These are phyloP conservation scores for Penicillium sumatraense DNA, from an alignment of 2,329 filamentous ascomycete species.

Conservation along the genomic window DNA sequence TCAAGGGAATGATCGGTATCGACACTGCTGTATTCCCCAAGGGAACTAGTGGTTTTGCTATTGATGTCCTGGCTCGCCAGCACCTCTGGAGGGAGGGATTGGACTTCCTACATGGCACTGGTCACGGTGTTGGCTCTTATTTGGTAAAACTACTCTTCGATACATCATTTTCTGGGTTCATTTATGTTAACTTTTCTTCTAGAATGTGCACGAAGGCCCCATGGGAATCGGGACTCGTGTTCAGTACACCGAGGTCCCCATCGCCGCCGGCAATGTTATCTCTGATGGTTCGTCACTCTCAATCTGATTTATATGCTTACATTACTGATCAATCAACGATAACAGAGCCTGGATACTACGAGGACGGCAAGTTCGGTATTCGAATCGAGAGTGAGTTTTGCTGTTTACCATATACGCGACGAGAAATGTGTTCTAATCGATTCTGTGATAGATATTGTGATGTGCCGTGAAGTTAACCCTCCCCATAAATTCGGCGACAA, in stretches of 20 bases:
- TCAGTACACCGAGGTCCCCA: constrained; percentile 86
- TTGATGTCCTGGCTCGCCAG: constrained; percentile 87
- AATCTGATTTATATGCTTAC: background rate
- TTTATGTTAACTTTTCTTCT: constrained; percentile 20
- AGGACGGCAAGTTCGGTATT: constrained; percentile 92
- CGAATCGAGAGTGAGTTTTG: constrained; percentile 75
- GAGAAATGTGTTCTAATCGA: constrained; percentile 10
- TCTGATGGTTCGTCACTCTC: constrained; percentile 65
- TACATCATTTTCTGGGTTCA: background rate
- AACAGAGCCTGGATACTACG: constrained; percentile 89
- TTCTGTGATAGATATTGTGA: constrained; percentile 68
- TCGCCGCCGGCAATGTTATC: constrained; percentile 90
- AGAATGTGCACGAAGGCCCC: constrained; percentile 94
- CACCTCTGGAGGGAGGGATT: constrained; percentile 91
- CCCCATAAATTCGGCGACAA: constrained; percentile 90
- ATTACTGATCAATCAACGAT: constrained; percentile 21
- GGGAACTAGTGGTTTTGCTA: constrained; percentile 88
- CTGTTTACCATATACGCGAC: background rate
- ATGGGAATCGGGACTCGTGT: constrained; percentile 94
- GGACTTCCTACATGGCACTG: constrained; percentile 95
- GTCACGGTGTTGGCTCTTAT: constrained; percentile 92
- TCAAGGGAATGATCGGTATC: constrained; percentile 91
- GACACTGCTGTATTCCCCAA: constrained; percentile 90
- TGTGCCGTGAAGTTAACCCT: constrained; percentile 87
- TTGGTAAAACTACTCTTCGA: constrained; percentile 50